phyloP scores from a whole-genome alignment of 352 stramenopile species.

The Phytophthora cajani region DNA sequence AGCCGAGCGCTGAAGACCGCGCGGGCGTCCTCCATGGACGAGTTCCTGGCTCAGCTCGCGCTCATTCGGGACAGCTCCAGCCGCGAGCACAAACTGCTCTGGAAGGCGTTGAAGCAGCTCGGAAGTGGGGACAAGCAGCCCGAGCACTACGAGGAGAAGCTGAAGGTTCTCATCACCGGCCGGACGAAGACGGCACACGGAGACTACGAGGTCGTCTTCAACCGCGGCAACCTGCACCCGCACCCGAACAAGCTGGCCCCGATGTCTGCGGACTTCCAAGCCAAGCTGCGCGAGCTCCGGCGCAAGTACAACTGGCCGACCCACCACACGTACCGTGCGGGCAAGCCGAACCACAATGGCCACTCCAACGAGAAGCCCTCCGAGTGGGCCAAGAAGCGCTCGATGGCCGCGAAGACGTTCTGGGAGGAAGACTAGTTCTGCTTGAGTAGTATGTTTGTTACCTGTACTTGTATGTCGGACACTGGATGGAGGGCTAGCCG shows the following conservation, averaged over 20 bases:
- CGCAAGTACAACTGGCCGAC: conserved; percentile 41
- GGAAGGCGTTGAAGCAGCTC: conserved; percentile 50
- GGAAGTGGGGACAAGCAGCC: conserved; percentile 25
- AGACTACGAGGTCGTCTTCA: conserved; percentile 59
- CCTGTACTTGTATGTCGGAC: conserved; percentile 17
- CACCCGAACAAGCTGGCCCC: conserved; percentile 52
- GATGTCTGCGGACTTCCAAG: conserved; percentile 49
- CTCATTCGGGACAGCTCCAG: conserved; percentile 35
- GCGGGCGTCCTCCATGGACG: conserved; percentile 31
- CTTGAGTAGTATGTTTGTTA: not conserved
- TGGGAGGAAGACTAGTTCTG: conserved; percentile 44
- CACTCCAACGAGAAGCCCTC: conserved; percentile 60
- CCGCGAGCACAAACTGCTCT: conserved; percentile 56
- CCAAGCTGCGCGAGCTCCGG: conserved; percentile 38
- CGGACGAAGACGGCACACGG: conserved; percentile 23
- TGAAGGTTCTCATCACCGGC: conserved; percentile 58
- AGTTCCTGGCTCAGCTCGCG: conserved; percentile 37
- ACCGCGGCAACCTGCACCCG: conserved; percentile 66
- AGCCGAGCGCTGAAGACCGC: conserved; percentile 40
- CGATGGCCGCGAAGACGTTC: conserved; percentile 34
- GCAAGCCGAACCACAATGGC: conserved; percentile 44
- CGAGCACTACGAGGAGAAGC: conserved; percentile 55
- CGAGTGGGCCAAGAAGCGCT: conserved; percentile 45
- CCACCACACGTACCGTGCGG: conserved; percentile 53
- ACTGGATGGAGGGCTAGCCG: too few relatives aligned